A percentile compares a stretch with the other conserved stretches of the same genome.
Conservation (phyloP, 2,329 filamentous ascomycete species). For the Fusarium udum region DNA sequence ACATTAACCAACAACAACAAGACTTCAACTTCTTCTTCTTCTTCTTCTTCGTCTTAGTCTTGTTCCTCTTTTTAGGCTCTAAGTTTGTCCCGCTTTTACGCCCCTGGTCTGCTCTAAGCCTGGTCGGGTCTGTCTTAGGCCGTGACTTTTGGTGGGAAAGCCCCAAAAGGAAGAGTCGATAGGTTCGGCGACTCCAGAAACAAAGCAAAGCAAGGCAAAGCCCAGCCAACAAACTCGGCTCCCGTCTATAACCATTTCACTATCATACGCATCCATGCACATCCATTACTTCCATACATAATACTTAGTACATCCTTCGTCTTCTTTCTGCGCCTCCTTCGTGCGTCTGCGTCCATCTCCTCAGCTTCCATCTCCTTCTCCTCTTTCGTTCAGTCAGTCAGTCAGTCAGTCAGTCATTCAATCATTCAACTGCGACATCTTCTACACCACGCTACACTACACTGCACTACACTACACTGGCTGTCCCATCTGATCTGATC, state of each 20-base stretch:
- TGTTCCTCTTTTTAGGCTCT: constrained; percentile 25
- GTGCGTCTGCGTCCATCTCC: constrained; percentile 14
- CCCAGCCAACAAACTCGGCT: constrained; percentile 15
- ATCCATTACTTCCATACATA: background rate
- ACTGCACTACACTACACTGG: background rate
- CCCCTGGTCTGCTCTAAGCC: constrained; percentile 21
- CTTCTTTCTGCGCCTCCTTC: constrained; percentile 20
- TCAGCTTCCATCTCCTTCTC: background rate
- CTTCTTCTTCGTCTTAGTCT: background rate
- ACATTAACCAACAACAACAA: background rate
- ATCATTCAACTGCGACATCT: background rate
- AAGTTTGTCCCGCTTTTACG: constrained; percentile 28
- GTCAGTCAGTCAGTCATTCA: background rate
- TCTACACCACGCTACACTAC: background rate
- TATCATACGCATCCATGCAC: background rate
- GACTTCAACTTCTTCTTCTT: background rate
- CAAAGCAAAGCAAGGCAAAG: background rate
- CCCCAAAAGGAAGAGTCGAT: constrained; percentile 21
- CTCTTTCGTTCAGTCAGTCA: background rate
- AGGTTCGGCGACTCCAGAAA: constrained; percentile 33
- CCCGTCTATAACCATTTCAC: constrained; percentile 5
- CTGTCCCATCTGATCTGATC: background rate
- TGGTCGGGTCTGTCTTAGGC: background rate
- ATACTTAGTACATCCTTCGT: constrained; percentile 6
- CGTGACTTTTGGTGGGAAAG: constrained; percentile 5